These are phyloP conservation scores for Brassica rapa DNA, from an alignment of 345 rosid genomes.

Conservation along the genomic window DNA sequence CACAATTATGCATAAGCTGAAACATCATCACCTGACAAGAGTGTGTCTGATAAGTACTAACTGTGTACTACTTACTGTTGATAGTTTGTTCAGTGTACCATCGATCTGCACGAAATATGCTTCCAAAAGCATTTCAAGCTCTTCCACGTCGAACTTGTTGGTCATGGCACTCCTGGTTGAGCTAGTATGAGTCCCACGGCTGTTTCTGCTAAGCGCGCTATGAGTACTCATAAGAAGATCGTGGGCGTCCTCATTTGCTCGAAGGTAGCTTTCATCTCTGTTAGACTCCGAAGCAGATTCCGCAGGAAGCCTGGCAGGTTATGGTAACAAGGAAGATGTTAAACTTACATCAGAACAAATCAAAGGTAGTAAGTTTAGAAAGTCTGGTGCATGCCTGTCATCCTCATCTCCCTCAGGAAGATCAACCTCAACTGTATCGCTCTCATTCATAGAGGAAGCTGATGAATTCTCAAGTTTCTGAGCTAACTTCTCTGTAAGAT, in stretches of 20 bases:
- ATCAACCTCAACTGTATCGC: constrained; percentile 55
- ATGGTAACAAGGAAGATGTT: constrained; percentile 19
- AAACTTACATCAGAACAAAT: constrained; percentile 6
- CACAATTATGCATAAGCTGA: too few relatives aligned
- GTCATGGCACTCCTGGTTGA: constrained; percentile 63
- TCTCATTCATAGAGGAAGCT: constrained; percentile 56
- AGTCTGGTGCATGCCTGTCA: constrained; percentile 51
- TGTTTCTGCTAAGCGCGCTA: constrained; percentile 50
- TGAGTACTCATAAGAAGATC: constrained; percentile 54
- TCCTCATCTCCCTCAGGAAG: constrained; percentile 52
- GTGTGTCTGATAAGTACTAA: not conserved
- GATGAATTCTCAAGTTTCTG: constrained; percentile 72
- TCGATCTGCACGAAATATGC: constrained; percentile 96
- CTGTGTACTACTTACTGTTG: constrained; percentile 59
- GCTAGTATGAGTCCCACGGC: constrained; percentile 67
- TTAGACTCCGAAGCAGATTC: constrained; percentile 49
- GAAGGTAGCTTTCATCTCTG: constrained; percentile 49
- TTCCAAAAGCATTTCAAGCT: constrained; percentile 96
- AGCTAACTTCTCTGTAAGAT: constrained; percentile 76
- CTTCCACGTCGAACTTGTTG: constrained; percentile 80
- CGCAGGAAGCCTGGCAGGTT: constrained; percentile 49
- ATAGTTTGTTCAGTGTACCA: constrained; percentile 85
- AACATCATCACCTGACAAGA: not conserved
- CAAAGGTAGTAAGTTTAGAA: not conserved
- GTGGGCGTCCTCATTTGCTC: constrained; percentile 44